phyloP scores from a whole-genome alignment of 192 early-diverging fungal genomes.

The Coemansia sp. region DNA sequence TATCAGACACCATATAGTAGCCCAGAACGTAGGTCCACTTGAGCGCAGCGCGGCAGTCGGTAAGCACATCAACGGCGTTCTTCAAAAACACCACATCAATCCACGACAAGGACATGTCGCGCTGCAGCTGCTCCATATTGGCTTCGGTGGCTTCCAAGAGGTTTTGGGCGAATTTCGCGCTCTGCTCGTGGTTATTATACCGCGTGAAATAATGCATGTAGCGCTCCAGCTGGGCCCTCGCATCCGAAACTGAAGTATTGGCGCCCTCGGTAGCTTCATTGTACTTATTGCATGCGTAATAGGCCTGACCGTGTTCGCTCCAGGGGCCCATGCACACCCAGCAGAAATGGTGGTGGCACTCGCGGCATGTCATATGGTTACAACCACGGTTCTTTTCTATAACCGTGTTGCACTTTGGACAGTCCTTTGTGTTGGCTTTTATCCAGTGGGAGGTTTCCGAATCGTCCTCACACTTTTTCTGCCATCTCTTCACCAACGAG shows the following conservation, averaged over 20 bases:
- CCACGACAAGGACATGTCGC: constrained; percentile 85
- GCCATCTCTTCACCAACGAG: constrained; percentile 76
- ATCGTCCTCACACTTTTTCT: constrained; percentile 96
- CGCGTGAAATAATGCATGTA: constrained; percentile 98
- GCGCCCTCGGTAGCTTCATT: constrained; percentile 86
- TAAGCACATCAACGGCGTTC: constrained; percentile 85
- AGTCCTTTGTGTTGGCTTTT: constrained; percentile 91
- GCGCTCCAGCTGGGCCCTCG: constrained; percentile 80
- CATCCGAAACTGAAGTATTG: constrained; percentile 83
- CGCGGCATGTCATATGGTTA: constrained; percentile 99
- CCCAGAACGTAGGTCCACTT: constrained; percentile 99
- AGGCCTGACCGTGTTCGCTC: constrained; percentile 91
- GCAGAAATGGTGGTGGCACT: constrained; percentile 97
- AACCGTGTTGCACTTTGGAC: constrained; percentile 86
- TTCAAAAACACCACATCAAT: constrained; percentile 97
- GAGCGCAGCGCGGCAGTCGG: constrained; percentile 85
- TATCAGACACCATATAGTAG: constrained; percentile 84
- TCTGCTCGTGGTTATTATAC: constrained; percentile 97
- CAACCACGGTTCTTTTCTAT: constrained; percentile 99
- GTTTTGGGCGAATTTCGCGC: constrained; percentile 85
- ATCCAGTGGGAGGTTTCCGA: constrained; percentile 99
- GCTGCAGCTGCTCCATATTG: constrained; percentile 93
- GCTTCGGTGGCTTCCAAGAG: constrained; percentile 45
- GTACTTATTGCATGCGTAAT: constrained; percentile 97
- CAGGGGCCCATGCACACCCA: constrained; percentile 99